Conservation (phyloP, 2,329 filamentous ascomycete species). For the Huntiella savannae region DNA sequence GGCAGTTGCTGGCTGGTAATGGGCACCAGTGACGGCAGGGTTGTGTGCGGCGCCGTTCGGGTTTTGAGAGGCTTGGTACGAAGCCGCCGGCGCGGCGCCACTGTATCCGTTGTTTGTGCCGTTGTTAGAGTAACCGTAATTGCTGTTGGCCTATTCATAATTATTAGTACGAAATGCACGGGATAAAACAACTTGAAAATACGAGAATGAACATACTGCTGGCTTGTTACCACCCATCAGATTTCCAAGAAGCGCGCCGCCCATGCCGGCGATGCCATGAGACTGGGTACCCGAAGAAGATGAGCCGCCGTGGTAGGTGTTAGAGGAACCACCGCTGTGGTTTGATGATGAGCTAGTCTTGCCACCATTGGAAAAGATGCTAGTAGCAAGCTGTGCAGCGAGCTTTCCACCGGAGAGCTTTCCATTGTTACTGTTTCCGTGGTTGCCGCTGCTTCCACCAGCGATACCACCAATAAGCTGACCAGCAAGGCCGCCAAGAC, state of each 20-base stretch:
- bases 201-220: slow-evolving; percentile 17
- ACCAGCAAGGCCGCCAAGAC: slow-evolving; percentile 28
- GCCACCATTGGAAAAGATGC: slow-evolving; percentile 28
- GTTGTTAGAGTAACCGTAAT: slow-evolving; percentile 43
- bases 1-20: slow-evolving; percentile 8
- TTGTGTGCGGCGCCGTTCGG: slow-evolving; percentile 7
- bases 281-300: slow-evolving; percentile 16
- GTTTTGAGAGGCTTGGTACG: slow-evolving; percentile 28
- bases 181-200: not conserved
- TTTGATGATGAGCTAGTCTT: slow-evolving; percentile 23
- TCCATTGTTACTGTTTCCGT: slow-evolving; percentile 18
- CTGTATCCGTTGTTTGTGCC: slow-evolving; percentile 36
- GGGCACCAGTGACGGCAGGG: slow-evolving; percentile 5
- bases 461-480: slow-evolving; percentile 26
- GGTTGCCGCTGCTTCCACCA: slow-evolving; percentile 15
- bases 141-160: slow-evolving; percentile 25
- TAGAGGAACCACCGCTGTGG: slow-evolving; percentile 15
- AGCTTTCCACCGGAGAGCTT: slow-evolving; percentile 28
- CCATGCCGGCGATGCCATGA: slow-evolving; percentile 26
- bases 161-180: not conserved
- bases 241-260: slow-evolving; percentile 34
- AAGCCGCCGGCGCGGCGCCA: slow-evolving; percentile 42
- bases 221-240: slow-evolving; percentile 33
- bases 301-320: slow-evolving; percentile 16
- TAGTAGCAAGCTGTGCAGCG: slow-evolving; percentile 36